Conservation (phyloP, 2,329 filamentous ascomycete species). For the Epichloe coenophiala region DNA sequence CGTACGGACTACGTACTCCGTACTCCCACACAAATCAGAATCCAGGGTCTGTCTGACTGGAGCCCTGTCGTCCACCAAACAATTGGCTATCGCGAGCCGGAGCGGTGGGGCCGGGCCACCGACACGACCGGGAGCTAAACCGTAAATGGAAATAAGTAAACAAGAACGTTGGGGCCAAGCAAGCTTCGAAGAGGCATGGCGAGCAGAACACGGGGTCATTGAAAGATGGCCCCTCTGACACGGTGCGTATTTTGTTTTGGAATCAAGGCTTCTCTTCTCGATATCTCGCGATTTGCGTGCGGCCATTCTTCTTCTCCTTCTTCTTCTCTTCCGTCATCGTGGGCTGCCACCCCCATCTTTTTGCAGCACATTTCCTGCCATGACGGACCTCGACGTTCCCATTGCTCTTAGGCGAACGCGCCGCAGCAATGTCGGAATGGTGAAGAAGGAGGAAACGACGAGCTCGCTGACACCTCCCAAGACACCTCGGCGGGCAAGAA, state of each 20-base stretch:
- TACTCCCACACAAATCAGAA: background rate
- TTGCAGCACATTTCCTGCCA: conserved; percentile 7
- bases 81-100: conserved; percentile 16
- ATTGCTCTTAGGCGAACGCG: conserved; percentile 42
- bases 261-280: background rate
- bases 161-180: conserved; percentile 14
- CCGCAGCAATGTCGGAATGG: conserved; percentile 25
- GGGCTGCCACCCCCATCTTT: background rate
- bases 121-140: conserved; percentile 19
- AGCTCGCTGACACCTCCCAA: conserved; percentile 9
- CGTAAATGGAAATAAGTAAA: conserved; percentile 32
- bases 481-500: conserved; percentile 24
- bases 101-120: conserved; percentile 11
- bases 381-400: conserved; percentile 31
- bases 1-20: background rate
- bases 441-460: conserved; percentile 11
- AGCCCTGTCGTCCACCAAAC: conserved; percentile 5
- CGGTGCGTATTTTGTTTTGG: background rate
- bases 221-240: background rate
- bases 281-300: too few relatives aligned
- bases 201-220: background rate
- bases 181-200: background rate
- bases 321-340: background rate
- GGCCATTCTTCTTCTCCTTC: too few relatives aligned
- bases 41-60: background rate